These are phyloP conservation scores for Blastomyces parvus DNA, from an alignment of 2,329 filamentous ascomycete genomes.

Conservation along the genomic window DNA sequence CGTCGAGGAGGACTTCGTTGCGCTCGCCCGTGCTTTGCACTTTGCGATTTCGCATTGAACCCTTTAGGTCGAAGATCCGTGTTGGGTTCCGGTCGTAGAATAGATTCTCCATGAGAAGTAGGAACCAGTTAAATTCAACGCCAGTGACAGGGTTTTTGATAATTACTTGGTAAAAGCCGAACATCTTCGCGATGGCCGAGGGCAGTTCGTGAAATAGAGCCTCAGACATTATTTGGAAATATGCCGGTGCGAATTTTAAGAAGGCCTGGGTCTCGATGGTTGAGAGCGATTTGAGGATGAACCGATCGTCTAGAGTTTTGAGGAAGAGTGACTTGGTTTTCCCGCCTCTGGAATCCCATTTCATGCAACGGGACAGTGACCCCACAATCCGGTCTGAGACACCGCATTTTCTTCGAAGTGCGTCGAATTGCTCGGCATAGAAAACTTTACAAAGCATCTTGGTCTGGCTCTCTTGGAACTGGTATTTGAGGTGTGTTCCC, in stretches of 20 bases:
- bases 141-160: slow-evolving; percentile 92
- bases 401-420: slow-evolving; percentile 82
- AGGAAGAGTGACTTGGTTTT: slow-evolving; percentile 97
- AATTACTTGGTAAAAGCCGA: slow-evolving; percentile 93
- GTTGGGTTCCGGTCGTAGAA: slow-evolving; percentile 92
- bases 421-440: slow-evolving; percentile 96
- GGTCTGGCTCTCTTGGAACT: slow-evolving; percentile 87
- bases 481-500: slow-evolving; percentile 90
- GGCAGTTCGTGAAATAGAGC: slow-evolving; percentile 91
- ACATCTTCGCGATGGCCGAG: slow-evolving; percentile 97
- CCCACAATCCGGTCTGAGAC: slow-evolving; percentile 91
- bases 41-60: slow-evolving; percentile 96
- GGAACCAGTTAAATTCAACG: slow-evolving; percentile 86
- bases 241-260: slow-evolving; percentile 87
- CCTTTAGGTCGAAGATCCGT: slow-evolving; percentile 90
- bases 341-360: slow-evolving; percentile 96
- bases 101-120: slow-evolving; percentile 93
- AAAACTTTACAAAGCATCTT: slow-evolving; percentile 98
- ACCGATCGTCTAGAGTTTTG: slow-evolving; percentile 88
- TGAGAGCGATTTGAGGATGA: slow-evolving; percentile 85
- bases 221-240: slow-evolving; percentile 95
- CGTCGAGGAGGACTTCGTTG: slow-evolving; percentile 91
- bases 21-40: slow-evolving; percentile 92
- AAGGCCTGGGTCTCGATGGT: slow-evolving; percentile 90
- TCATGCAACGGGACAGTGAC: slow-evolving; percentile 85